Evolutionary conservation across 768 basidiomycete species (phyloP).

Genomic region (Mycena leptocephala): DNA sequence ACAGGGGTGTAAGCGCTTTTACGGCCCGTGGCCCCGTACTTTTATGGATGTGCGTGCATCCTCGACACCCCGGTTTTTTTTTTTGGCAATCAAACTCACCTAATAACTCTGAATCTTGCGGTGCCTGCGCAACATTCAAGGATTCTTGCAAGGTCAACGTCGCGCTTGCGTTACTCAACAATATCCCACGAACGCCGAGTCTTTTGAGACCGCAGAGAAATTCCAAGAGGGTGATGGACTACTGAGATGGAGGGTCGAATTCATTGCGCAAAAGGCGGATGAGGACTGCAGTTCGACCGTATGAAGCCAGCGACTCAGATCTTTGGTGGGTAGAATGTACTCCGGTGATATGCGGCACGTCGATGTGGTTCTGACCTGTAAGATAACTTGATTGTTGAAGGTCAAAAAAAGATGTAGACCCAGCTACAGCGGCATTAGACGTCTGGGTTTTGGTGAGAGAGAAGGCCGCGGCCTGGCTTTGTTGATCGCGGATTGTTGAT

Average conservation of each 20-base stretch:
- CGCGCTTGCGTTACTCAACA: conserved; percentile 1
- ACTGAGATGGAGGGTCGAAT: not conserved
- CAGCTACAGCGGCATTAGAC: not conserved
- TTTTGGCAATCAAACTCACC: not conserved
- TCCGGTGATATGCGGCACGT: not conserved
- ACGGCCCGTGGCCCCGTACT: not conserved
- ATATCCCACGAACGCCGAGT: not conserved
- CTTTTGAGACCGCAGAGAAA: not conserved
- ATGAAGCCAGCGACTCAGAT: conserved; percentile 1
- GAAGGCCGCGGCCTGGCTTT: not conserved
- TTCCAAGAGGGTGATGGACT: not conserved
- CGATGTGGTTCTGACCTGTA: too few species aligned
- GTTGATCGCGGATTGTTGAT: conserved; percentile 2
- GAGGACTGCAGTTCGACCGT: too few species aligned
- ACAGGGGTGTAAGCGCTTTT: not conserved
- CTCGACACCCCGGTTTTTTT: not conserved
- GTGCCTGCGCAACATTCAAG: not conserved
- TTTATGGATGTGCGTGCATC: not conserved
- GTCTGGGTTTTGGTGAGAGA: not conserved
- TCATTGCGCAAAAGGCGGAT: not conserved
- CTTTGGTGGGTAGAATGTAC: not conserved
- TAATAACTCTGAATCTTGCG: not conserved
- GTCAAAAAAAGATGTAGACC: not conserved
- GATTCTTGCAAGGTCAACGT: not conserved
- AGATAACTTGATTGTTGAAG: too few species aligned